Percentiles rank a stretch among this genome's conserved stretches.
These are phyloP conservation scores for Nectriaceae sp. DNA, from an alignment of 2,329 filamentous ascomycete species.

Conservation along the genomic window DNA sequence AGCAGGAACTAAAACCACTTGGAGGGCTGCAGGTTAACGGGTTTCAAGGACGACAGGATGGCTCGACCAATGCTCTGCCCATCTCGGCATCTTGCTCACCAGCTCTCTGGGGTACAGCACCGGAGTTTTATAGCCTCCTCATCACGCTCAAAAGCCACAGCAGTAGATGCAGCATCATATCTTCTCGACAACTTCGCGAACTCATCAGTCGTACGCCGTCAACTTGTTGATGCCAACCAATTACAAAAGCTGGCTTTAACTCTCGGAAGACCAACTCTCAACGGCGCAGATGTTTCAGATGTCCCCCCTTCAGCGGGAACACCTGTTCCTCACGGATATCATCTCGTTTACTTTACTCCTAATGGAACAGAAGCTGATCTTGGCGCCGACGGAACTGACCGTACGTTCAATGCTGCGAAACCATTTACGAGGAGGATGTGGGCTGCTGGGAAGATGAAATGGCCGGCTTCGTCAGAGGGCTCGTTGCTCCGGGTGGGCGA, in stretches of 20 bases:
- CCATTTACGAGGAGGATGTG: slow-evolving; percentile 69
- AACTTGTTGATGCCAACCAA: slow-evolving; percentile 63
- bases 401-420: slow-evolving; percentile 57
- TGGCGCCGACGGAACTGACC: slow-evolving; percentile 62
- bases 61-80: slow-evolving; percentile 5
- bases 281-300: slow-evolving; percentile 40
- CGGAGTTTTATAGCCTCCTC: slow-evolving; percentile 15
- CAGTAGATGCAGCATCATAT: slow-evolving; percentile 32
- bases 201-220: slow-evolving; percentile 35
- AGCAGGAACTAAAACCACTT: no score
- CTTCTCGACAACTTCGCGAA: slow-evolving; percentile 34
- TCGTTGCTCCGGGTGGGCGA: slow-evolving; percentile 53
- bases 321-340: slow-evolving; percentile 59
- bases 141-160: slow-evolving; percentile 15
- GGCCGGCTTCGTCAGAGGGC: slow-evolving; percentile 33
- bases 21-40: no score
- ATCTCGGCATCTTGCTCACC: slow-evolving; percentile 10
- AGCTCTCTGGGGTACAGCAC: slow-evolving; percentile 9
- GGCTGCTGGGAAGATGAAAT: slow-evolving; percentile 63
- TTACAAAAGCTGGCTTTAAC: slow-evolving; percentile 63
- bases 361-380: slow-evolving; percentile 54
- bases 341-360: slow-evolving; percentile 66
- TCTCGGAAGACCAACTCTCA: slow-evolving; percentile 50
- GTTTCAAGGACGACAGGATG: no score
- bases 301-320: slow-evolving; percentile 44